Percentiles rank a stretch among this genome's conserved stretches.
These are phyloP conservation scores for Acidomyces sp. DNA, from an alignment of 495 filamentous ascomycete species.

Conservation along the genomic window DNA sequence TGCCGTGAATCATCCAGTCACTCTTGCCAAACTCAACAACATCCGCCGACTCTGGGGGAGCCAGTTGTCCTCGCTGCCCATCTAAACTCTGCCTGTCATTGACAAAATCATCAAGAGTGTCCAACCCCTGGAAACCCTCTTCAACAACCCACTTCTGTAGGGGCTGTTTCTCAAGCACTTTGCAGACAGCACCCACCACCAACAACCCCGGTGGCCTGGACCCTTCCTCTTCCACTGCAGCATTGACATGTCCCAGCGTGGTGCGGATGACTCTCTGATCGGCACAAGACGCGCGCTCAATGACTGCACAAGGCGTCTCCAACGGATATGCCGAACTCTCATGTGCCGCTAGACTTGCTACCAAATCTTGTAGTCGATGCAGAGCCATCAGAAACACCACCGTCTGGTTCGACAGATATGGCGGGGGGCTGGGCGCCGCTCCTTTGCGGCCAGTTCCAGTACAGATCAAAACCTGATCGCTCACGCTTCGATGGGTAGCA, in stretches of 20 bases:
- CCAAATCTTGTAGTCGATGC: slow-evolving; percentile 62
- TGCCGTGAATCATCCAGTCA: no score
- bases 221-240: slow-evolving; percentile 80
- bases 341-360: slow-evolving; percentile 32
- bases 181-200: slow-evolving; percentile 77
- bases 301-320: slow-evolving; percentile 72
- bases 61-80: no score
- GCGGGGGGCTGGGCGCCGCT: slow-evolving; percentile 63
- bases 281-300: slow-evolving; percentile 87
- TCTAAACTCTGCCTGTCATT: no score
- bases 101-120: slow-evolving; percentile 13
- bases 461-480: slow-evolving; percentile 85
- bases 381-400: slow-evolving; percentile 95
- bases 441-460: slow-evolving; percentile 93
- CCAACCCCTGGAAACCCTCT: slow-evolving; percentile 42
- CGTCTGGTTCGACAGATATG: slow-evolving; percentile 62
- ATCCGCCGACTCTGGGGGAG: no score
- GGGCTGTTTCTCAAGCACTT: slow-evolving; percentile 47
- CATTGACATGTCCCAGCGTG: slow-evolving; percentile 61
- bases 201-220: slow-evolving; percentile 80
- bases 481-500: slow-evolving; percentile 73
- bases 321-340: slow-evolving; percentile 31
- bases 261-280: slow-evolving; percentile 89
- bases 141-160: slow-evolving; percentile 78
- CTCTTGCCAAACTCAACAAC: no score